Evolutionary conservation across 768 basidiomycete genomes (phyloP).

Genomic region (Collybiopsis luxurians): DNA sequence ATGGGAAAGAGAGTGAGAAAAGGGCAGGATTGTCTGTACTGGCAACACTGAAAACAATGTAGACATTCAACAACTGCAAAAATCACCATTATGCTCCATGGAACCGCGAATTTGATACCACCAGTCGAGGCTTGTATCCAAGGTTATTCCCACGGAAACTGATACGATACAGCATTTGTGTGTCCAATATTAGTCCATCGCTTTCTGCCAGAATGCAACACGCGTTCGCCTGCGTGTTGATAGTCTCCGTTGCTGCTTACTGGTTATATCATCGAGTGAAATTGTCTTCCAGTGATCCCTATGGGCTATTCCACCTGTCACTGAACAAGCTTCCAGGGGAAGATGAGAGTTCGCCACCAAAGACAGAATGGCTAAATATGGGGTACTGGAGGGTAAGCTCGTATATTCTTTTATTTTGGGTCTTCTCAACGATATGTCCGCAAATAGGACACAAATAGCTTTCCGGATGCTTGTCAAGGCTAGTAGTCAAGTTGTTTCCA

Average conservation of each 20-base stretch:
- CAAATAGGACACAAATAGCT: constrained; percentile 40
- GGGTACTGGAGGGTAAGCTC: constrained; percentile 60
- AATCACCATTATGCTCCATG: too few relatives aligned
- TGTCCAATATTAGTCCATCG: too few relatives aligned
- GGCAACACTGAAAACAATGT: too few relatives aligned
- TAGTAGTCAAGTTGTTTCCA: background rate
- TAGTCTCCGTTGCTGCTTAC: background rate
- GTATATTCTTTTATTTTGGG: background rate
- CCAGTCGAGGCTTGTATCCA: too few relatives aligned
- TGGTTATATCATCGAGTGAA: background rate
- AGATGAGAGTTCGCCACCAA: constrained; percentile 26
- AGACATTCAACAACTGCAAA: too few relatives aligned
- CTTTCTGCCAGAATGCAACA: background rate
- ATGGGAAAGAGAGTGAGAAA: too few relatives aligned
- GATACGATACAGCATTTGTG: too few relatives aligned
- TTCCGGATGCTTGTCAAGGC: constrained; percentile 66
- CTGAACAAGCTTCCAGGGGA: constrained; percentile 45
- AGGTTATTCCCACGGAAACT: too few relatives aligned
- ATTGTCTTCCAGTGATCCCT: constrained; percentile 40
- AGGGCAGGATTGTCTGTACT: too few relatives aligned
- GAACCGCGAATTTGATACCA: too few relatives aligned
- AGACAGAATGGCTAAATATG: constrained; percentile 72
- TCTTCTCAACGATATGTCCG: background rate
- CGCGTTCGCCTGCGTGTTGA: background rate
- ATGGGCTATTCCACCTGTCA: constrained; percentile 54